phyloP scores from a whole-genome alignment of 805 yeast genomes.

The Yamadazyma insecticola region DNA sequence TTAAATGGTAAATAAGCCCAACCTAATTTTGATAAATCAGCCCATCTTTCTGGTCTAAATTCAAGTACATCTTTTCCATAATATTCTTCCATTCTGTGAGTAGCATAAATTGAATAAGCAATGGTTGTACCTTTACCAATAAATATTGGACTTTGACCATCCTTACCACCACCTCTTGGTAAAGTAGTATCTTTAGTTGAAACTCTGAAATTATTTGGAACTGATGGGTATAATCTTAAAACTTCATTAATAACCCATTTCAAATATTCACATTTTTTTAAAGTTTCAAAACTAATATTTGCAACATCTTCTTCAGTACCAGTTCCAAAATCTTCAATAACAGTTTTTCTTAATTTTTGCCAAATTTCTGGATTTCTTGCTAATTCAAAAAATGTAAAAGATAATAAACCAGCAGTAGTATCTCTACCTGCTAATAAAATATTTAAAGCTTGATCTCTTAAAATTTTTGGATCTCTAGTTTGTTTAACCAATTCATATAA shows the following conservation, averaged over 20 bases:
- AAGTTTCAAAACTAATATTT: constrained; percentile 42
- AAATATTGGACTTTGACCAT: constrained; percentile 33
- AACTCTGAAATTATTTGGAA: constrained; percentile 45
- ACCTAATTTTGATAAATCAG: constrained; percentile 22
- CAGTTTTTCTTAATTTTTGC: constrained; percentile 32
- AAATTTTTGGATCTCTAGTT: constrained; percentile 42
- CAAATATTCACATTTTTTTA: constrained; percentile 45
- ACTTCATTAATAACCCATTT: constrained; percentile 45
- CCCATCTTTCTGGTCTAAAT: constrained; percentile 50
- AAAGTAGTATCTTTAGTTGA: constrained; percentile 43
- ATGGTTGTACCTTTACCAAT: constrained; percentile 41
- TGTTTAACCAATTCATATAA: constrained; percentile 45
- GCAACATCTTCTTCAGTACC: constrained; percentile 28
- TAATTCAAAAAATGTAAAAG: constrained; percentile 42
- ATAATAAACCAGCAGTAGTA: constrained; percentile 48
- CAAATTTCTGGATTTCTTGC: constrained; percentile 38
- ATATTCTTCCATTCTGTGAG: constrained; percentile 35
- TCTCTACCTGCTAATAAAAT: constrained; percentile 53
- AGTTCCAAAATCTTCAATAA: constrained; percentile 27
- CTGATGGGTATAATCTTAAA: constrained; percentile 48
- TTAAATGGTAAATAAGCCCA: constrained; percentile 52
- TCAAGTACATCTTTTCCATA: constrained; percentile 43
- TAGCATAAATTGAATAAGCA: constrained; percentile 33
- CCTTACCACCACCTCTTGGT: constrained; percentile 46
- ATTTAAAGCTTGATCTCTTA: constrained; percentile 49